phyloP scores from a whole-genome alignment of 176 grass and related monocot genomes.

The Oryza glumipatula region DNA sequence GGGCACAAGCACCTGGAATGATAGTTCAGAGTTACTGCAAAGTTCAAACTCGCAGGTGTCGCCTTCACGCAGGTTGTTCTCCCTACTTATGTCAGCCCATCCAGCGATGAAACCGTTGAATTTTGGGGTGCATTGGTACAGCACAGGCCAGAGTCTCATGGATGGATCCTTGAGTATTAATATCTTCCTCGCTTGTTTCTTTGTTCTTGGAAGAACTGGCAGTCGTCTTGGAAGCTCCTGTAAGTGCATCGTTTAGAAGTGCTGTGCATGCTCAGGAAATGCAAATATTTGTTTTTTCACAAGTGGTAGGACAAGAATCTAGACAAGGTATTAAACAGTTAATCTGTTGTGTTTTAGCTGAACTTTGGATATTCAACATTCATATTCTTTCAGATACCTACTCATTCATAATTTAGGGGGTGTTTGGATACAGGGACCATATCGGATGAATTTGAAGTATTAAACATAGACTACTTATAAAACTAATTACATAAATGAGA shows the following conservation, averaged over 20 bases:
- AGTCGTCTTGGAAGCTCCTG: conserved; percentile 60
- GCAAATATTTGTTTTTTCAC: not conserved
- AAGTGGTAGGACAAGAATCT: not conserved
- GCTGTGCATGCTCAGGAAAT: not conserved
- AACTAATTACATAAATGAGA: no score
- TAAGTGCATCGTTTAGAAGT: not conserved
- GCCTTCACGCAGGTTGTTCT: conserved; percentile 47
- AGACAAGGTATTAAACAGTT: not conserved
- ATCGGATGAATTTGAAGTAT: no score
- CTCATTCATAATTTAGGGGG: not conserved
- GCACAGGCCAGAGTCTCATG: conserved; percentile 51
- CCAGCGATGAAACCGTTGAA: conserved; percentile 62
- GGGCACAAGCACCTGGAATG: conserved; percentile 37
- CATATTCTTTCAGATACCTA: not conserved
- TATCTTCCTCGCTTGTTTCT: conserved; percentile 56
- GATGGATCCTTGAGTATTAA: conserved; percentile 52
- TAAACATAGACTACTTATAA: no score
- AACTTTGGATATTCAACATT: not conserved
- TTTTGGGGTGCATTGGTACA: conserved; percentile 52
- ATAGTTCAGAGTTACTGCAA: conserved; percentile 20
- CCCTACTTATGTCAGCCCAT: conserved; percentile 52
- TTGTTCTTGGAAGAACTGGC: conserved; percentile 44
- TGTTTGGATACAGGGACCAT: no score
- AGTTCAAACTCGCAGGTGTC: conserved; percentile 57
- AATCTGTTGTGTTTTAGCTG: not conserved